Evolutionary conservation across 768 basidiomycete genomes (phyloP), one percentile per base, ranked within the genome.

Genomic region (Amanita exitialis): DNA sequence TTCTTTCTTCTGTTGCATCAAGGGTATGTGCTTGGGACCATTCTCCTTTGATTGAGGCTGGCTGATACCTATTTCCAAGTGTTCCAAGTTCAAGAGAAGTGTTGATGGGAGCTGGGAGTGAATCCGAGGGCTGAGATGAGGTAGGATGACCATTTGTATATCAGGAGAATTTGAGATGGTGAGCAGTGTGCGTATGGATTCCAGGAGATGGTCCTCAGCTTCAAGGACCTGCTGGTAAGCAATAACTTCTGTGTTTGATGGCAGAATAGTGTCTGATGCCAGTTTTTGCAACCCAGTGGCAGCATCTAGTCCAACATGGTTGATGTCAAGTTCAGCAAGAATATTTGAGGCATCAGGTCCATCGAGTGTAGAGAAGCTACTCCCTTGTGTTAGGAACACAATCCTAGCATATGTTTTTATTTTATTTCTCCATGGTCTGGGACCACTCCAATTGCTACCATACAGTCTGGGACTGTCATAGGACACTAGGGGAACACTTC

Each of bases 111-210:
- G 43, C 21, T 44, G 43, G 15, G 43, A 44, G 23, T 23, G 43
- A 27, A 44, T 44, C 43, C 43, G 43, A 44, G 43, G 43, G 43
- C 43, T 44, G 21, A 44, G 43, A 27, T 44, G 43, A 12, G 43
- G 43, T 27, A 27, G 21, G 13, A 44, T 13, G 12, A 44, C 43
- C 27, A n/a, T 44, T 44, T 44, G 43, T 27, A 44, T 44, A 44
- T 44, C 43, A 7, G 43, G 21, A 27, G 43, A 44, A n/a, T 44
- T 44, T 12, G 43, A 44, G 43, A 44, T n/a, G 7, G 43, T 44
- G 43, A 44, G 43, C 21, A 44, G 43, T 25, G 43, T 44, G 21
- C 43, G 43, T 27, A 44, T 25, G 43, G 4, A 44, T 27, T 44
- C 6, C 21, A 44, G 43, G 12, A 44, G 43, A 44, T 44, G 43